Evolutionary conservation across 176 grass and related monocot species (phyloP).

Genomic region (Hordeum vulgare): MorexV3_pseudomolecules_assembly NC_058521.1:8922688-8923187

Average conservation of each 20-base stretch:
- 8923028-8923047: background rate
- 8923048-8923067: background rate
- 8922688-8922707: background rate
- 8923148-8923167: background rate
- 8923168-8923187: background rate
- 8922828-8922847: background rate
- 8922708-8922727: background rate
- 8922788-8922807: background rate
- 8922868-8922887: background rate
- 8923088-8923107: background rate
- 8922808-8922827: background rate
- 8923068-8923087: background rate
- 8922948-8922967: background rate
- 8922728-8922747: background rate
- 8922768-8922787: background rate
- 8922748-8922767: background rate
- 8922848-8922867: background rate
- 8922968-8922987: background rate
- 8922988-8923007: background rate
- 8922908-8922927: background rate
- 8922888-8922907: background rate
- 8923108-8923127: background rate
- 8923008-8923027: background rate
- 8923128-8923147: background rate
- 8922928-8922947: background rate